Conservation (phyloP, 352 stramenopile species). For the Globisporangium spinosum region DNA sequence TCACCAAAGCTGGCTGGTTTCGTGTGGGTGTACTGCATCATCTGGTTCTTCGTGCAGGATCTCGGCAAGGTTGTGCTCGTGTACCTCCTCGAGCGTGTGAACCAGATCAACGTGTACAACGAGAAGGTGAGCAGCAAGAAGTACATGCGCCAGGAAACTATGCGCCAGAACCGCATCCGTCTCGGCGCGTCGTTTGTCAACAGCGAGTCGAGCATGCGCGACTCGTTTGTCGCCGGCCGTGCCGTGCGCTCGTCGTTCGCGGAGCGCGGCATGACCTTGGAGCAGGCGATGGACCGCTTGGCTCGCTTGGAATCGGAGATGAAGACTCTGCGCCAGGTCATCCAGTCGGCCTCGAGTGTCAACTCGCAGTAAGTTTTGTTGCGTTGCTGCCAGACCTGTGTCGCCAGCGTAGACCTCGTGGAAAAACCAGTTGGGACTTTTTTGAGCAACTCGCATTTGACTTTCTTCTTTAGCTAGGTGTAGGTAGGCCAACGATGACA, state of each 20-base stretch:
- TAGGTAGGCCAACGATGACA: not conserved
- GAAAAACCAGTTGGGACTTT: conserved; percentile 5
- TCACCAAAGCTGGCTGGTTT: conserved; percentile 64
- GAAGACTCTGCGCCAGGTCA: conserved; percentile 63
- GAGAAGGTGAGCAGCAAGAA: conserved; percentile 62
- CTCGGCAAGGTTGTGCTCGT: conserved; percentile 64
- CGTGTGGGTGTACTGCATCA: conserved; percentile 88
- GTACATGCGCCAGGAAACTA: conserved; percentile 53
- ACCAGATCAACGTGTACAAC: conserved; percentile 52
- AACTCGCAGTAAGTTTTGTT: conserved; percentile 16
- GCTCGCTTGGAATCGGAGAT: conserved; percentile 61
- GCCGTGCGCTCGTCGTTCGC: conserved; percentile 53
- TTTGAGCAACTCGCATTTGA: conserved; percentile 2
- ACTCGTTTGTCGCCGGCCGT: conserved; percentile 76
- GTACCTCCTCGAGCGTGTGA: conserved; percentile 56
- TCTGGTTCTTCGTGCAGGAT: conserved; percentile 89
- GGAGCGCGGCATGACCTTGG: conserved; percentile 59
- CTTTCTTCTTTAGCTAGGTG: not conserved
- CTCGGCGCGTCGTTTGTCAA: conserved; percentile 61
- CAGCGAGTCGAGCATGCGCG: conserved; percentile 64
- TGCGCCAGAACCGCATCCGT: conserved; percentile 77
- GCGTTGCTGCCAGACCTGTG: not conserved
- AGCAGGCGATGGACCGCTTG: conserved; percentile 73
- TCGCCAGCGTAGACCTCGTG: conserved; percentile 13
- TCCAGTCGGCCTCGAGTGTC: conserved; percentile 28